Base-by-base conservation (phyloP, 192 early-diverging fungal genomes). In the Coemansia sp. region DNA sequence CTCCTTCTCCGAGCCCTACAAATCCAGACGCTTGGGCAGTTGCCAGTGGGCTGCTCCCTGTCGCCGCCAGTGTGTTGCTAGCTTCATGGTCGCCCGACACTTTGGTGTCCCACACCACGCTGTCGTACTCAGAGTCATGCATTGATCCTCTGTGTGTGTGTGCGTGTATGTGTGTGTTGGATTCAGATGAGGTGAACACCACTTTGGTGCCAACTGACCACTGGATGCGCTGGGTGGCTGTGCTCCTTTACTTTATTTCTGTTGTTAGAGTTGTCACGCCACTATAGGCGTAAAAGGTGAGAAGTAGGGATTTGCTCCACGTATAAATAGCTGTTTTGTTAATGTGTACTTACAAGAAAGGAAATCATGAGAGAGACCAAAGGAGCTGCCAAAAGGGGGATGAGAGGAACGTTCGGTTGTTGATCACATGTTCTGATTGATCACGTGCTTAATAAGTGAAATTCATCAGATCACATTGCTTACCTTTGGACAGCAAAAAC, bases 91-190 rank as follows among this genome's bases (percentile, higher is more conserved):
- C 56, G 56, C 64, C 65, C 10, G 67, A 24, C 16, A 51, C 54
- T 34, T 62, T 74, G 49, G 78, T 80, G 68, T 80, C 78, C 78
- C 78, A 80, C 54, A 74, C 65, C 22, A 80, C 78, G 65, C 72
- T 80, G 62, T 74, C 62, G 62, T 74, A 80, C 32, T 80, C 78
- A 6, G 78, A 80, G 51, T 71, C 65, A 22, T 80, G 78, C 78
- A 80, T 80, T 59, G 26, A 12, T 24, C 21, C 21, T 16, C 12
- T 31, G 32, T 34, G 31, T 26, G 18, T n/a, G 47, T 41, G n/a
- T n/a, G n/a, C n/a, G n/a, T n/a, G n/a, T n/a, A n/a, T n/a, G n/a
- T n/a, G n/a, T 26, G 18, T n/a, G 47, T 41, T 31, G 9, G 51
- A 44, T 54, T 24, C 14, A 22, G 34, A 58, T 23, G 22, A 8